Conservation (phyloP, 768 basidiomycete species). For the Pholiota microspora region DNA sequence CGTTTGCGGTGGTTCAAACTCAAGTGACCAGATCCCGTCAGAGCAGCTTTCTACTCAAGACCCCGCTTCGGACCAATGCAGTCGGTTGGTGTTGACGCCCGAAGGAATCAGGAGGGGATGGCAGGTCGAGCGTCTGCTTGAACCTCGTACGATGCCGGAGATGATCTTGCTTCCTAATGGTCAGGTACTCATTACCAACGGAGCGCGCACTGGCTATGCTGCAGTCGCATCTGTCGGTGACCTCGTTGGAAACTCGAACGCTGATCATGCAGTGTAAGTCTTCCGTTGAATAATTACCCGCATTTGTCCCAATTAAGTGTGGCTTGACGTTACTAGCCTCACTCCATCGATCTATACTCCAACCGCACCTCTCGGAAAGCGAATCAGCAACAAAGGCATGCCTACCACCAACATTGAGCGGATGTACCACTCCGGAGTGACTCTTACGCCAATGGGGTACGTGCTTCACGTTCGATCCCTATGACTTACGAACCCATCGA, state of each 20-base stretch:
- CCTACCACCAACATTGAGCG: conserved; percentile 44
- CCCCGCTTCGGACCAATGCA: conserved; percentile 42
- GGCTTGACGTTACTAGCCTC: conserved; percentile 14
- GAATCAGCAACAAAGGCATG: conserved; percentile 47
- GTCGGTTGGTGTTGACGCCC: conserved; percentile 37
- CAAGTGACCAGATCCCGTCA: conserved; percentile 27
- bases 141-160: conserved; percentile 38
- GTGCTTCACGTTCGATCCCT: conserved; percentile 20
- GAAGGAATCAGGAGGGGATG: conserved; percentile 42
- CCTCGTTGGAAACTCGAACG: conserved; percentile 23
- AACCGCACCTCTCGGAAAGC: conserved; percentile 36
- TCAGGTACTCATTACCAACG: conserved; percentile 41
- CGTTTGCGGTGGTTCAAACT: conserved; percentile 42
- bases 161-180: conserved; percentile 43
- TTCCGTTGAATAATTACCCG: no score
- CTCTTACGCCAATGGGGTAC: conserved; percentile 53
- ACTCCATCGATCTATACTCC: conserved; percentile 51
- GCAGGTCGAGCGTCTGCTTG: conserved; percentile 43
- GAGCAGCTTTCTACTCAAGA: conserved; percentile 36
- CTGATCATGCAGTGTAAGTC: conserved; percentile 30
- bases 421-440: conserved; percentile 62
- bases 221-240: conserved; percentile 33
- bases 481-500: not conserved
- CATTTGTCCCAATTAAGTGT: not conserved
- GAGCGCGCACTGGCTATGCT: conserved; percentile 40